Evolutionary conservation across 371 early-diverging fungal genomes (phyloP).

Genomic region (Rhizopus stolonifer): DNA sequence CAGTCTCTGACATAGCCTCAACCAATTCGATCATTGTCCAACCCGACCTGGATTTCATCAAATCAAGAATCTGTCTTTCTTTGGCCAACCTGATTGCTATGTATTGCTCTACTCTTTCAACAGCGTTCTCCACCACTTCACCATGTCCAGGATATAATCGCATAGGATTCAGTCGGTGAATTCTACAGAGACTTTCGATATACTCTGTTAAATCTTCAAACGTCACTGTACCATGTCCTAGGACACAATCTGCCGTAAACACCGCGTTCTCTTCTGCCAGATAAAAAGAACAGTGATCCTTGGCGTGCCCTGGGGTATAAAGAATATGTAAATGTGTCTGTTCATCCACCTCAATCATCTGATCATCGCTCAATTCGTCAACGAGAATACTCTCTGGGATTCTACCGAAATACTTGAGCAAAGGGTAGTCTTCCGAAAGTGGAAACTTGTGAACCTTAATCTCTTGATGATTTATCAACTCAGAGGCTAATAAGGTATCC

Average conservation of each 20-base stretch:
- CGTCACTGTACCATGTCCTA: constrained; percentile 72
- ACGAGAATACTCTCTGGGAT: constrained; percentile 25
- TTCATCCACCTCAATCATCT: constrained; percentile 52
- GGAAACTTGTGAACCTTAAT: constrained; percentile 37
- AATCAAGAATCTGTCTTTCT: constrained; percentile 28
- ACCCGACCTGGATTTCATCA: constrained; percentile 6
- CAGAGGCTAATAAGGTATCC: constrained; percentile 39
- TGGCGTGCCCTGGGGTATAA: constrained; percentile 73
- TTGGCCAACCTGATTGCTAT: constrained; percentile 18
- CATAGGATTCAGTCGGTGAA: constrained; percentile 29
- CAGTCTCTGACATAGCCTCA: not conserved
- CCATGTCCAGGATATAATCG: constrained; percentile 66
- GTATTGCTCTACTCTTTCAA: constrained; percentile 28
- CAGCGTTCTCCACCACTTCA: constrained; percentile 21
- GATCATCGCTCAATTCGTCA: constrained; percentile 40
- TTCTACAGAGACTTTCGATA: constrained; percentile 57
- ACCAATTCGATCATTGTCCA: constrained; percentile 8
- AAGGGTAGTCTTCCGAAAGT: not conserved
- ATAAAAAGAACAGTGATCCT: constrained; percentile 67
- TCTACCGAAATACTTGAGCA: constrained; percentile 17
- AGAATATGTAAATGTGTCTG: constrained; percentile 43
- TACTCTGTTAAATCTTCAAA: constrained; percentile 70
- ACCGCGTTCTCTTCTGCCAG: constrained; percentile 60
- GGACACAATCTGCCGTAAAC: constrained; percentile 74
- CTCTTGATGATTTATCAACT: constrained; percentile 7